phyloP scores from a whole-genome alignment of 345 rosid genomes.

The Euphorbia tirucalli region DNA sequence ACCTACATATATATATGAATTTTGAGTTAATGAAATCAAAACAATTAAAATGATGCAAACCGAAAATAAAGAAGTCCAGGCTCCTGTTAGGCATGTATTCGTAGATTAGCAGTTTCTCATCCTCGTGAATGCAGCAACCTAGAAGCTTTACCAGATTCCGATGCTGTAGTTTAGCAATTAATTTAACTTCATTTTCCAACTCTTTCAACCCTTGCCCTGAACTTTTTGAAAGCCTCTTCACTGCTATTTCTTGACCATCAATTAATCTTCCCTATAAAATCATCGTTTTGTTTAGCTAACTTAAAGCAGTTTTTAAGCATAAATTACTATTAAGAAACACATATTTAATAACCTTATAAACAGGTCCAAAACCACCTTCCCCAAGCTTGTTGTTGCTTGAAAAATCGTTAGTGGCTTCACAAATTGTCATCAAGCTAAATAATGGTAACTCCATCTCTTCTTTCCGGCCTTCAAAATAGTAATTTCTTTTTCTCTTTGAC shows the following conservation, averaged over 20 bases:
- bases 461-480: neutral
- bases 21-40: too few relatives aligned
- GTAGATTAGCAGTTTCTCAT: constrained; percentile 33
- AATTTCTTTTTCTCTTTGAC: constrained; percentile 10
- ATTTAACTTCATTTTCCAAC: constrained; percentile 29
- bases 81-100: constrained; percentile 41
- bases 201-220: constrained; percentile 37
- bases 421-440: too few relatives aligned
- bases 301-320: too few relatives aligned
- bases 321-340: neutral
- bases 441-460: too few relatives aligned
- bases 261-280: too few relatives aligned
- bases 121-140: constrained; percentile 37
- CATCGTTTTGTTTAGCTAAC: too few relatives aligned
- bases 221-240: constrained; percentile 31
- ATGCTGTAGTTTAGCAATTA: constrained; percentile 35
- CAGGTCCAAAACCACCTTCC: constrained; percentile 44
- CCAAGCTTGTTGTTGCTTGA: constrained; percentile 30
- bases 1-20: too few relatives aligned
- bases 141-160: constrained; percentile 38
- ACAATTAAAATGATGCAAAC: too few relatives aligned
- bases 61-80: constrained; percentile 32
- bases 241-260: too few relatives aligned
- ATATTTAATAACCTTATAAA: constrained; percentile 33
- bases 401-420: constrained; percentile 25